Percentiles rank a stretch among this genome's conserved stretches.
Conservation (phyloP, 2,329 filamentous ascomycete genomes). For the Colletotrichum nymphaeae region DNA sequence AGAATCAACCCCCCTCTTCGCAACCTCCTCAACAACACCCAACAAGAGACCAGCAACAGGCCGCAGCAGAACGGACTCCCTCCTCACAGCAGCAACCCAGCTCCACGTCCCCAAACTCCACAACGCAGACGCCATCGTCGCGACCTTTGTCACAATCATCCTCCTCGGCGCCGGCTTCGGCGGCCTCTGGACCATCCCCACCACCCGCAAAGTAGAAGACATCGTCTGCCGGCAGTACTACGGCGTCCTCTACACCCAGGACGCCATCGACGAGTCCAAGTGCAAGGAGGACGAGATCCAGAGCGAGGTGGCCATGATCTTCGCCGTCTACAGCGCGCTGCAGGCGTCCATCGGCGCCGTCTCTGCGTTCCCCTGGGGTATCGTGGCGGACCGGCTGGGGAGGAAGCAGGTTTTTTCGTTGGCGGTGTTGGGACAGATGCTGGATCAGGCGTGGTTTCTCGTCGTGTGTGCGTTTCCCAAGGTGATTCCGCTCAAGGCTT, state of each 20-base stretch:
- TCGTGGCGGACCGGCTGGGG: constrained; percentile 51
- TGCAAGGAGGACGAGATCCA: constrained; percentile 52
- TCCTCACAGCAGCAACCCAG: constrained; percentile 15
- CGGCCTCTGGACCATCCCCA: constrained; percentile 46
- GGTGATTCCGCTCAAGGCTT: constrained; percentile 44
- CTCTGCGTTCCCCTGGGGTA: constrained; percentile 50
- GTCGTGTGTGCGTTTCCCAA: constrained; percentile 47
- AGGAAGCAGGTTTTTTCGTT: constrained; percentile 48
- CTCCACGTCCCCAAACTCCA: constrained; percentile 40
- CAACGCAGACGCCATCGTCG: constrained; percentile 41
- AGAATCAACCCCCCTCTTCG: constrained; percentile 27
- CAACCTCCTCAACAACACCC: background rate
- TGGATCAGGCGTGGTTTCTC: constrained; percentile 43
- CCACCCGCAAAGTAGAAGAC: constrained; percentile 50
- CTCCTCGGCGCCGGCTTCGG: constrained; percentile 43
- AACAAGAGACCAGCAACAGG: constrained; percentile 1
- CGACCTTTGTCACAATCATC: constrained; percentile 44
- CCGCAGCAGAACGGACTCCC: constrained; percentile 17
- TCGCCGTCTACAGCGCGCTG: constrained; percentile 45
- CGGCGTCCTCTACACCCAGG: constrained; percentile 39
- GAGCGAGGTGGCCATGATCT: constrained; percentile 47
- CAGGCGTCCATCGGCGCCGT: constrained; percentile 44
- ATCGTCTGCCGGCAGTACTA: constrained; percentile 52
- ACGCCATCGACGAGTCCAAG: constrained; percentile 48
- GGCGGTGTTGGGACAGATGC: constrained; percentile 43